phyloP scores from a whole-genome alignment of 306 rosid species.

The Quercus gilva region DNA sequence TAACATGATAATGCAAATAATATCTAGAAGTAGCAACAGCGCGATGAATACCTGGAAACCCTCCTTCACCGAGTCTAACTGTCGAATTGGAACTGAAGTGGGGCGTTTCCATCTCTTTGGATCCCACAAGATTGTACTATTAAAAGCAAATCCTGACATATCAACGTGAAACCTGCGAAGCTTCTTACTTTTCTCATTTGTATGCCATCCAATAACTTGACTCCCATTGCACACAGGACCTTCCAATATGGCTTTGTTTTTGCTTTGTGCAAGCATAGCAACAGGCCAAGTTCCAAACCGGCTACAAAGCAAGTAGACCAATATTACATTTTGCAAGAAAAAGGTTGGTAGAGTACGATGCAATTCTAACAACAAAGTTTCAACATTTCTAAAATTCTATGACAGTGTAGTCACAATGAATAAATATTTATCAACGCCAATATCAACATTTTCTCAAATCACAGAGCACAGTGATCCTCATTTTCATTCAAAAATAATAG shows the following conservation, averaged over 20 bases:
- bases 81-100: constrained; percentile 64
- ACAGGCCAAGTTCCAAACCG: constrained; percentile 98
- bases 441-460: background rate
- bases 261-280: constrained; percentile 93
- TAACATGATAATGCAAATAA: constrained; percentile 4
- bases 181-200: constrained; percentile 87
- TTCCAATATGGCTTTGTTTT: constrained; percentile 95
- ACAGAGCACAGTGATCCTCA: background rate
- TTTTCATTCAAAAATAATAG: background rate
- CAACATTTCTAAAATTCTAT: background rate
- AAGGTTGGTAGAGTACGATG: constrained; percentile 7
- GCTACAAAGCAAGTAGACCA: constrained; percentile 42
- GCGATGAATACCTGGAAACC: constrained; percentile 77
- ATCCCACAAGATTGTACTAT: constrained; percentile 97
- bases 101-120: constrained; percentile 83
- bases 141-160: constrained; percentile 99
- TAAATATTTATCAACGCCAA: background rate
- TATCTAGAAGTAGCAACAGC: constrained; percentile 12
- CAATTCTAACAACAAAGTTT: background rate
- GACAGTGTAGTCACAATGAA: background rate
- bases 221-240: constrained; percentile 95
- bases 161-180: constrained; percentile 97
- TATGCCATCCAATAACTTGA: constrained; percentile 96
- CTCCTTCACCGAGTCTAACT: constrained; percentile 87
- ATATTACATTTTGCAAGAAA: constrained; percentile 19